These are phyloP conservation scores for Chalaropsis thielavioides DNA, from an alignment of 2,329 filamentous ascomycete genomes.

Conservation along the genomic window DNA sequence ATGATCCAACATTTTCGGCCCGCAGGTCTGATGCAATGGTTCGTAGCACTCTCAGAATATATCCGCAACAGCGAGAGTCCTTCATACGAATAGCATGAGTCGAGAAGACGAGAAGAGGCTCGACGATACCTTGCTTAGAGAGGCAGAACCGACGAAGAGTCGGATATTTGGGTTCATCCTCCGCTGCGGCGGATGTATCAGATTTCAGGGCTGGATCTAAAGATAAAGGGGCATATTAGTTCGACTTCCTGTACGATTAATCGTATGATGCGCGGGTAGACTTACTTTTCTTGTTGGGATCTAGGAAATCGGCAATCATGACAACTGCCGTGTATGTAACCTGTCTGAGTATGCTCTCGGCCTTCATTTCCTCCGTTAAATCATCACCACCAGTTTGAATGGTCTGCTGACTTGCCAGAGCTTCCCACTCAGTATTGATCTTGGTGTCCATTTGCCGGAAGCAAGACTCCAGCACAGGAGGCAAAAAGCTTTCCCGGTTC, in stretches of 20 bases:
- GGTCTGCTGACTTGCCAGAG: constrained; percentile 49
- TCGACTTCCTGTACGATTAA: neutral
- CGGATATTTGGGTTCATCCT: constrained; percentile 24
- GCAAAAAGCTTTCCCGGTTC: constrained; percentile 64
- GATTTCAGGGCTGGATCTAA: constrained; percentile 11
- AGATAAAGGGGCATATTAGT: neutral
- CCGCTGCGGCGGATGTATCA: neutral
- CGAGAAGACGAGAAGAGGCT: constrained; percentile 81
- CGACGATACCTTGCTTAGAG: constrained; percentile 60
- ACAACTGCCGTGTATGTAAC: constrained; percentile 84
- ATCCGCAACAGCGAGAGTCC: constrained; percentile 75
- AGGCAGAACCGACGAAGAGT: constrained; percentile 73
- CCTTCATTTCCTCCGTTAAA: constrained; percentile 92
- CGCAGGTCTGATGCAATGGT: constrained; percentile 68
- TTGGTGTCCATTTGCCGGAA: constrained; percentile 81
- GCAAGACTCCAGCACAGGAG: constrained; percentile 65
- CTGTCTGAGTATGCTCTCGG: constrained; percentile 85
- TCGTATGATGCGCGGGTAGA: constrained; percentile 11
- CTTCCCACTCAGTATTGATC: constrained; percentile 74
- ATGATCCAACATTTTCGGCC: neutral
- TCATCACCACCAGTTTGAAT: constrained; percentile 57
- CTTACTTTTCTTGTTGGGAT: constrained; percentile 54
- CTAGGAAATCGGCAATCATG: constrained; percentile 79
- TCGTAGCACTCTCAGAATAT: constrained; percentile 74
- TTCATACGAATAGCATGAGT: constrained; percentile 80